phyloP scores from a whole-genome alignment of 148 eudicot genomes.

The Fagopyrum tataricum region DNA sequence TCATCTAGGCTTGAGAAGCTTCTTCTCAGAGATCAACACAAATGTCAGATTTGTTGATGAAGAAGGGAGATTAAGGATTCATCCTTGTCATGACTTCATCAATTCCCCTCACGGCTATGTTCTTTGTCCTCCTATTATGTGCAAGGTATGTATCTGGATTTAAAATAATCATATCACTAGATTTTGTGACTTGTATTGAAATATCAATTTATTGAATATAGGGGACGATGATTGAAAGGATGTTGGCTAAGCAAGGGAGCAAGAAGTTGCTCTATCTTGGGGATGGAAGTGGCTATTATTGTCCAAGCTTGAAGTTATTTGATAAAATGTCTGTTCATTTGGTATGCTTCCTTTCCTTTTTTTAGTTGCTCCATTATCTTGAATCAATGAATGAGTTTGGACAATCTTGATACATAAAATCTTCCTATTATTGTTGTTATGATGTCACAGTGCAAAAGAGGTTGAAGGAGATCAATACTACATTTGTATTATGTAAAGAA shows the following conservation, averaged over 20 bases:
- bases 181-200: too few species aligned
- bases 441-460: too few species aligned
- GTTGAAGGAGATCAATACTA: too few species aligned
- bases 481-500: conserved; percentile 55
- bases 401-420: too few species aligned
- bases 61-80: conserved; percentile 55
- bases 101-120: conserved; percentile 53
- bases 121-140: conserved; percentile 92
- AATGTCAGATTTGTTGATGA: conserved; percentile 56
- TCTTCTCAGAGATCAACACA: conserved; percentile 63
- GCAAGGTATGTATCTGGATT: conserved; percentile 86
- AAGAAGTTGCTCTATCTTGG: conserved; percentile 30
- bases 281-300: conserved; percentile 32
- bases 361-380: too few species aligned
- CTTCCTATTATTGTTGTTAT: too few species aligned
- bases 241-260: conserved; percentile 18
- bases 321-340: too few species aligned
- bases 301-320: conserved; percentile 24
- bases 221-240: conserved; percentile 25
- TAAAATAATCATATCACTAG: too few species aligned
- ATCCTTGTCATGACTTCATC: conserved; percentile 53
- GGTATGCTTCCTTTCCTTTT: too few species aligned
- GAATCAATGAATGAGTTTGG: too few species aligned
- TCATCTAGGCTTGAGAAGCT: conserved; percentile 49
- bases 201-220: too few species aligned